Evolutionary conservation across 768 basidiomycete species (phyloP).

Genomic region (Lepiota brunneoincarnata): DNA sequence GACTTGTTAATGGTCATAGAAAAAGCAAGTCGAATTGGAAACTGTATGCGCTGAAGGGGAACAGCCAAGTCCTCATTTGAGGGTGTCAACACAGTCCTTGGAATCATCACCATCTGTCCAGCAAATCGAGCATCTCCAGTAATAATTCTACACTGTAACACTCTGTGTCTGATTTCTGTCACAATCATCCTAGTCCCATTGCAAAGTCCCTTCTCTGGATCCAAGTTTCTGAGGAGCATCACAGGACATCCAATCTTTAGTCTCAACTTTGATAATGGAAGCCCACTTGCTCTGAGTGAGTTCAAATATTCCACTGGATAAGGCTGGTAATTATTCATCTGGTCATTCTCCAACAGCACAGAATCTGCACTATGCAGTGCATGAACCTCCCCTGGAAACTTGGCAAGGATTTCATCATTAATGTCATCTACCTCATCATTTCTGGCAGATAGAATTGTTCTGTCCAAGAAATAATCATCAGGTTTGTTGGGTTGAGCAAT

Average conservation of each 20-base stretch:
- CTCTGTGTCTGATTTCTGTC: slow-evolving; percentile 11
- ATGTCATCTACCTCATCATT: background rate
- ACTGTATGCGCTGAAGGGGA: slow-evolving; percentile 30
- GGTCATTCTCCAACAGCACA: background rate
- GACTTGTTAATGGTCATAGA: slow-evolving; percentile 39
- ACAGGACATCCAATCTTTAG: slow-evolving; percentile 18
- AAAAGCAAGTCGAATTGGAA: slow-evolving; percentile 36
- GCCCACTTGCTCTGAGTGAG: background rate
- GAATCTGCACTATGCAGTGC: background rate
- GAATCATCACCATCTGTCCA: slow-evolving; percentile 27
- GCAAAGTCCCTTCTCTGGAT: slow-evolving; percentile 23
- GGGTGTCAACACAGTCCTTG: no score
- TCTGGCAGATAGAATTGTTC: background rate
- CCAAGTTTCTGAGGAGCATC: slow-evolving; percentile 30
- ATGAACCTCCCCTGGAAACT: background rate
- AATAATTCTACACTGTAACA: slow-evolving; percentile 30
- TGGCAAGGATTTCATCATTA: background rate
- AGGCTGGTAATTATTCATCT: background rate
- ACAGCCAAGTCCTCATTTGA: slow-evolving; percentile 20
- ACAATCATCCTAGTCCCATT: slow-evolving; percentile 27
- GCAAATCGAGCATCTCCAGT: slow-evolving; percentile 31
- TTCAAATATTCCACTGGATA: background rate
- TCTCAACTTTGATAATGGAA: background rate
- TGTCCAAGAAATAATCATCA: background rate
- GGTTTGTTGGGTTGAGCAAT: background rate